Conservation (phyloP, 1,284 basidiomycete species). For the Bondarzewia mesenterica region DNA sequence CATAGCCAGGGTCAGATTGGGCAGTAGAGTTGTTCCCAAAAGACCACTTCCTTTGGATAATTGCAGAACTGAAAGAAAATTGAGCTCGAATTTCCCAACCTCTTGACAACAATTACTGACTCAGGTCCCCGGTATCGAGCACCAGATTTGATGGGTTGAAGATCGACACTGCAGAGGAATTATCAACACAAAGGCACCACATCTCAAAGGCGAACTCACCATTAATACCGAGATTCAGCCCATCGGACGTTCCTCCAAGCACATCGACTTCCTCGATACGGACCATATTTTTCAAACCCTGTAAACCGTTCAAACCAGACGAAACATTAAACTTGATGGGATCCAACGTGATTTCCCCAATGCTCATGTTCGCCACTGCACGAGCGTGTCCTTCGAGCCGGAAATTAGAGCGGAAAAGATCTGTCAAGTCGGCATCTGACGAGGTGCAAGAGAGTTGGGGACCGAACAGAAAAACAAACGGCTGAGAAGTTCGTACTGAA, state of each 20-base stretch:
- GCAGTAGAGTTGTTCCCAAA: constrained; percentile 53
- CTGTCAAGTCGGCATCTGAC: constrained; percentile 44
- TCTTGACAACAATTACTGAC: constrained; percentile 27
- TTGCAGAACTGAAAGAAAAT: constrained; percentile 37
- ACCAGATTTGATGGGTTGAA: constrained; percentile 69
- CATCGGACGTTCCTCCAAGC: constrained; percentile 56
- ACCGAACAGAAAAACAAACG: not conserved
- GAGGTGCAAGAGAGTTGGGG: not conserved
- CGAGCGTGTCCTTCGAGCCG: constrained; percentile 55
- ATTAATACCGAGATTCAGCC: constrained; percentile 52
- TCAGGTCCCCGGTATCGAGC: constrained; percentile 50
- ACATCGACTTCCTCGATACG: constrained; percentile 63
- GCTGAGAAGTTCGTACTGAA: constrained; percentile 39
- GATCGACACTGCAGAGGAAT: constrained; percentile 40
- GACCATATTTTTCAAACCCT: constrained; percentile 52
- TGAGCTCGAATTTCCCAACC: not conserved
- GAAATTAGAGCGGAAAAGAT: constrained; percentile 40
- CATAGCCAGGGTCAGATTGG: constrained; percentile 47
- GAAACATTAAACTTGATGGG: constrained; percentile 71
- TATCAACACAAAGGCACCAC: too few species aligned
- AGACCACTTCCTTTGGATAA: constrained; percentile 42
- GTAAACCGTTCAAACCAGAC: constrained; percentile 56
- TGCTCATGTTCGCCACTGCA: constrained; percentile 58
- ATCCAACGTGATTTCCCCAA: constrained; percentile 65
- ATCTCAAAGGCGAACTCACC: constrained; percentile 23